Percentiles rank a stretch among this genome's conserved stretches.
Evolutionary conservation across 495 filamentous ascomycete species (phyloP).

Genomic region (Pyrenula aspistea): DNA sequence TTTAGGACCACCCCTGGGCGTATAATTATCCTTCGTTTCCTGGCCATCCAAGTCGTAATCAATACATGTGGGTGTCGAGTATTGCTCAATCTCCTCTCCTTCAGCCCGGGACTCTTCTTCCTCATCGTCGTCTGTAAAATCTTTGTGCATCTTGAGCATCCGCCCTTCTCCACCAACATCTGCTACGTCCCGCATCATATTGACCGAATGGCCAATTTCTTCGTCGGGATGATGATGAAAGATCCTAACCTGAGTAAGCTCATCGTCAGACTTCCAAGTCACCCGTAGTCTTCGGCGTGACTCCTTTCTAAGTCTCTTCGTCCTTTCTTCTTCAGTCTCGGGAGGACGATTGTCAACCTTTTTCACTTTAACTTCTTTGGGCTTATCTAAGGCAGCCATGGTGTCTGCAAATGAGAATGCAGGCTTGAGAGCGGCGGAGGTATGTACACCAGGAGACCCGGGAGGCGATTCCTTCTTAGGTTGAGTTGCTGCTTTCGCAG

Average conservation of each 20-base stretch:
- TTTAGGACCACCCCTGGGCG: conserved; percentile 50
- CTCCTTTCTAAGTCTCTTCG: conserved; percentile 68
- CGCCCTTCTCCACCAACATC: conserved; percentile 69
- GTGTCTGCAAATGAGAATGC: conserved; percentile 43
- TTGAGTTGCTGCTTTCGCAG: conserved; percentile 21
- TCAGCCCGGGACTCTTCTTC: conserved; percentile 47
- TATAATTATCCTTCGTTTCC: conserved; percentile 36
- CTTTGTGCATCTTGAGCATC: conserved; percentile 62
- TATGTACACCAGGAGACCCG: conserved; percentile 6
- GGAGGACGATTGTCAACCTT: conserved; percentile 40
- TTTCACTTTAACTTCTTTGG: conserved; percentile 43
- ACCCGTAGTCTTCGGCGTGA: conserved; percentile 58
- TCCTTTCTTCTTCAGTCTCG: conserved; percentile 66
- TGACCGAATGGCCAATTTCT: conserved; percentile 57
- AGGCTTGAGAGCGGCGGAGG: conserved; percentile 25
- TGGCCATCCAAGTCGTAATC: conserved; percentile 44
- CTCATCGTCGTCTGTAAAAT: conserved; percentile 50
- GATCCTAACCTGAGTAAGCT: conserved; percentile 57
- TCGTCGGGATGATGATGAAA: conserved; percentile 77
- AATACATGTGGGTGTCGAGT: conserved; percentile 29
- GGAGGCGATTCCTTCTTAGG: conserved; percentile 18
- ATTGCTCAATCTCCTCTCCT: conserved; percentile 34
- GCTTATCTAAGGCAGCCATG: conserved; percentile 56
- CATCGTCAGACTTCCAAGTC: conserved; percentile 58
- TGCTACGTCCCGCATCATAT: conserved; percentile 51